Conservation (phyloP, 805 yeast genomes). For the Wickerhamomyces mucosus region DNA sequence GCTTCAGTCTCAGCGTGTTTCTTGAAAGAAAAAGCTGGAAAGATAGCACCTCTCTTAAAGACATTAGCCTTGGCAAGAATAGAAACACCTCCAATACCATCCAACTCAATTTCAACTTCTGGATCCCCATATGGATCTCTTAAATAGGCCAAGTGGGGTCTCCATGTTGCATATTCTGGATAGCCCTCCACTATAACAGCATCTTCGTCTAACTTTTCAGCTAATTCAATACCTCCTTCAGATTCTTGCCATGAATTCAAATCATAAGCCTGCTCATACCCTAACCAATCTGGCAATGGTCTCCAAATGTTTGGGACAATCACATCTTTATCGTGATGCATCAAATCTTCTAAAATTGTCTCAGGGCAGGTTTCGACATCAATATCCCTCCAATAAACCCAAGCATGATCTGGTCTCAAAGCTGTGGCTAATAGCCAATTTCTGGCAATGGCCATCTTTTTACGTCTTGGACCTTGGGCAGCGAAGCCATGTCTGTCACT, state of each 20-base stretch:
- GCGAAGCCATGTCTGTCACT: conserved; percentile 92
- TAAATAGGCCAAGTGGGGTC: conserved; percentile 92
- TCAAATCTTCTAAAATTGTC: conserved; percentile 80
- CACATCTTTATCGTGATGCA: conserved; percentile 86
- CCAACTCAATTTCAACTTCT: conserved; percentile 84
- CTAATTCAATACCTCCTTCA: conserved; percentile 72
- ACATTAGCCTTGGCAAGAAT: conserved; percentile 81
- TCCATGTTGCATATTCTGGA: conserved; percentile 96
- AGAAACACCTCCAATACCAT: conserved; percentile 97
- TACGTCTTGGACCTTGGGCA: conserved; percentile 92
- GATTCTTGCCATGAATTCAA: conserved; percentile 81
- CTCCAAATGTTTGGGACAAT: conserved; percentile 95
- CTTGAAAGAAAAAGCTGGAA: conserved; percentile 93
- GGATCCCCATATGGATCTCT: conserved; percentile 95
- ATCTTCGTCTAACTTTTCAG: conserved; percentile 75
- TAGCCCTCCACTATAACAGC: conserved; percentile 97
- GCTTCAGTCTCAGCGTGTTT: conserved; percentile 98
- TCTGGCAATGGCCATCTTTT: conserved; percentile 91
- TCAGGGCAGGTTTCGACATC: conserved; percentile 90
- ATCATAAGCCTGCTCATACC: conserved; percentile 79
- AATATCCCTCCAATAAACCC: conserved; percentile 97
- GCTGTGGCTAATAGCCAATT: conserved; percentile 90
- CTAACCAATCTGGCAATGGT: conserved; percentile 80
- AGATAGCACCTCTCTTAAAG: conserved; percentile 81
- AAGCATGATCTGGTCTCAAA: conserved; percentile 82